Conservation (phyloP, 192 early-diverging fungal genomes). For the Coemansia sp. region DNA sequence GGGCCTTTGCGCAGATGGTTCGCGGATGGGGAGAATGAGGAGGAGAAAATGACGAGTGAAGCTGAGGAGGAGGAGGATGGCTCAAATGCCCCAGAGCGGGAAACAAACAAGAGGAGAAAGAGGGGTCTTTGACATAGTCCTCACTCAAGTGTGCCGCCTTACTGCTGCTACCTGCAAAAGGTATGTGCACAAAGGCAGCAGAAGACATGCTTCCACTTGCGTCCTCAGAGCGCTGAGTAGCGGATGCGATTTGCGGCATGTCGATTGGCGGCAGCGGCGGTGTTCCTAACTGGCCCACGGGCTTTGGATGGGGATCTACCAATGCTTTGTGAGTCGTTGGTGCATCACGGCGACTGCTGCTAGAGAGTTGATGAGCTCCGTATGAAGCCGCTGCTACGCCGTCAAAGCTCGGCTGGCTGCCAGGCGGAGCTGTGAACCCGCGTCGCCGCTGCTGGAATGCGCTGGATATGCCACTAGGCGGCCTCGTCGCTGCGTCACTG, state of each 20-base stretch:
- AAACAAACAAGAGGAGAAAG: slow-evolving; percentile 14
- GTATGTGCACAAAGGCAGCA: slow-evolving; percentile 7
- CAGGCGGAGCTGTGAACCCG: slow-evolving; percentile 45
- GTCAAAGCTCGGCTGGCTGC: slow-evolving; percentile 28
- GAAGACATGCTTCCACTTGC: neutral
- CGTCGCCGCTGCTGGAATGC: slow-evolving; percentile 35
- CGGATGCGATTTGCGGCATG: slow-evolving; percentile 1
- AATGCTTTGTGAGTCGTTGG: slow-evolving; percentile 2
- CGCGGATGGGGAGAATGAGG: slow-evolving; percentile 38
- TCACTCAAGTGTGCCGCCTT: neutral
- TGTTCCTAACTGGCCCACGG: neutral
- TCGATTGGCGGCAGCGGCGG: slow-evolving; percentile 2
- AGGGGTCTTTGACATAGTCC: neutral
- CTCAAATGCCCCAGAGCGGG: slow-evolving; percentile 3
- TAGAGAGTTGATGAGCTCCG: neutral
- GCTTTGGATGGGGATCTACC: neutral
- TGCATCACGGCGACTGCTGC: neutral
- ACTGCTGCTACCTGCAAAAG: slow-evolving; percentile 11
- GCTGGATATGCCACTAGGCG: slow-evolving; percentile 42
- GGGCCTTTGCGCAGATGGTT: slow-evolving; percentile 49
- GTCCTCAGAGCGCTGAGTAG: neutral
- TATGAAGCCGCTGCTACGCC: neutral
- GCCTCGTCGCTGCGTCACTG: slow-evolving; percentile 39
- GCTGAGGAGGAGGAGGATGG: slow-evolving; percentile 20
- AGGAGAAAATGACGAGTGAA: slow-evolving; percentile 56